Base-by-base conservation (phyloP, 129 eudicot species). In the Centella asiatica region DNA sequence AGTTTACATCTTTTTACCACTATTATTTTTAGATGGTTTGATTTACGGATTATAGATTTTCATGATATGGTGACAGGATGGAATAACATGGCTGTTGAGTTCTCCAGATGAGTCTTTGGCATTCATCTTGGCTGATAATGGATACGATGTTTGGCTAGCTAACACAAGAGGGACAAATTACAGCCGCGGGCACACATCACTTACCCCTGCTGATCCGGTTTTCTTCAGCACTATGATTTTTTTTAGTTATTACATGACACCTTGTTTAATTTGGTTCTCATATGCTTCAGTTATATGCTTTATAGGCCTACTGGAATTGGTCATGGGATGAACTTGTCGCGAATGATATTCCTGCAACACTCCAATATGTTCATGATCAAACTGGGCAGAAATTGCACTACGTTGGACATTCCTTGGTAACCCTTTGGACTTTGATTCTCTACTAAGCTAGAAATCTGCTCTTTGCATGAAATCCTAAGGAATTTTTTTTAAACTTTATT, bases 331-430 rank as follows among this genome's bases (percentile, higher is more conserved):
- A 92, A 69, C 65, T 92, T 63, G 94, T 69, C 27, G 80, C 82
- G 6, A 82, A 77, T 70, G 98, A 87, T 70, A 78, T 87, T 40
- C 94, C 95, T 4, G 80, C 95, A 31, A 34, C 65, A 4, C 44
- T 82, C 68, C 60, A 81, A 19, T 82, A 44, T 58, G 90, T 92
- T 49, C 74, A 69, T 18, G 66, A 69, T 50, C 85, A 84, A 71
- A 79, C 98, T 4, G 95, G 90, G 44, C 82, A 87, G 75, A 82
- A 77, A 24, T 14, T 87, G 52, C 95, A 92, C 75, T 92, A 83
- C 63, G 88, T 81, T 69, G 98, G 98, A n/a, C 95, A 92, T 72
- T 92, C 98, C 9, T 76, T 87, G 94, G 98, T 92, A 73, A 64
- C 13, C 62, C 49, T 29, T 25, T 20, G 20, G 39, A 34, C 9